Evolutionary conservation across 805 yeast genomes (phyloP), one percentile per base, ranked within the genome.

Genomic region (Zygotorulaspora danielsina): DNA sequence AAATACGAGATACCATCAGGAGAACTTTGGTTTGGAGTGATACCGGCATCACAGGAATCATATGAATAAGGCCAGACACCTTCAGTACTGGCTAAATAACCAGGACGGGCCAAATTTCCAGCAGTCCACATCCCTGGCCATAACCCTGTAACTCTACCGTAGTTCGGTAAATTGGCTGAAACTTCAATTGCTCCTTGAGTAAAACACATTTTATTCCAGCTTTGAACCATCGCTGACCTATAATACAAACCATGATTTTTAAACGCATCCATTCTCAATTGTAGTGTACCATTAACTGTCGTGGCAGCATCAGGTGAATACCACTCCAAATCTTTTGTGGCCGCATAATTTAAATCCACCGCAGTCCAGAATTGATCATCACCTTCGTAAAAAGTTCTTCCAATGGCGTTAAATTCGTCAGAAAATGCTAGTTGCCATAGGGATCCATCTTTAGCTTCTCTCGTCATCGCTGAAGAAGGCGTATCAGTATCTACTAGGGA

Each of bases 41-140:
- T 88, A 50, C 97, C 97, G 2, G 89, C 88, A 67, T 89, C 96
- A 65, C 97, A 89, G 3, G 77, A 61, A 24, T 82, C 81, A 60
- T 89, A 89, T 2, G 90, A 71, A 55, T 88, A 89, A 3, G 97
- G 97, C 97, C 97, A 89, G 19, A 84, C 81, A 44, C 97, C 97
- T 18, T 89, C 95, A 2, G 96, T 78, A 3, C 90, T 71, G 5
- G 95, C 86, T 67, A 78, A 65, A 57, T 77, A 89, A 8, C 97
- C 97, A 0, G 97, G 94, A 52, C 97, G 77, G 19, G 84, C 97
- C 49, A 89, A 70, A 56, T 89, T 89, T 32, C 97, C 97, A 78
- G 89, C 71, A 4, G 96, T 75, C 97, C 97, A 89, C 42, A 86
- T 53, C 71, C 96, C 97, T 1, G 97, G 97, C 97, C 97, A 89